Base-by-base conservation (phyloP, 352 stramenopile species). In the Pythium sp. region DNA sequence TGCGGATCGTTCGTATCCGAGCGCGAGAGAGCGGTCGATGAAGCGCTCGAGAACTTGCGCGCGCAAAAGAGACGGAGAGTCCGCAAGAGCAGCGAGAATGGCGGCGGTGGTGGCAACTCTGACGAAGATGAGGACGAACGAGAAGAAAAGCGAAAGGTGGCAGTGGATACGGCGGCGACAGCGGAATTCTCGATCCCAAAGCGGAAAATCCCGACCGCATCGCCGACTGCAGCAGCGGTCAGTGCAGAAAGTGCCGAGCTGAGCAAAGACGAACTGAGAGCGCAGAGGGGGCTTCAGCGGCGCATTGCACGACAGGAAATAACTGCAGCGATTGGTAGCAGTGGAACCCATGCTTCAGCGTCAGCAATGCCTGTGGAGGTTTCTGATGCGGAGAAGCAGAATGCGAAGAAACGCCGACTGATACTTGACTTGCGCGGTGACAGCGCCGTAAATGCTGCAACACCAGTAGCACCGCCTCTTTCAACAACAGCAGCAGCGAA, bases 1-100 rank as follows among this genome's bases (percentile, higher is more conserved):
- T 90, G 81, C 60, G 67, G 64, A 9, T 80, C 69, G 57, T 69
- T 69, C 43, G 28, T n/a, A 58, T 47, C 71, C 73, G 11, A 78
- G 74, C 26, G 72, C 67, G 6, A 70, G 22, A 32, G 58, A 5
- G 47, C 41, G 22, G 47, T 72, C 28, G 69, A 70, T 30, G 24
- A 56, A 14, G 62, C 58, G 56, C 26, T 69, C 12, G 54, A 65
- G 7, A 56, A 53, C 26, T 22, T 70, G 32, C 63, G 51, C 38
- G 46, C 22, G 43, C 28, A 43, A 15, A 65, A 71, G 47, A 76
- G 47, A 56, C 57, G 41, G 28, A 53, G 49, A 57, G 58, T 58
- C 24, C 51, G 4, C 28, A 71, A 34, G 59, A 72, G 28, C 62
- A 70, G 28, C 62, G 75, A 9, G 58, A 72, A 36, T 64, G 73